Evolutionary conservation across 2,329 filamentous ascomycete species (phyloP).

Genomic region (Fusarium napiforme): DNA sequence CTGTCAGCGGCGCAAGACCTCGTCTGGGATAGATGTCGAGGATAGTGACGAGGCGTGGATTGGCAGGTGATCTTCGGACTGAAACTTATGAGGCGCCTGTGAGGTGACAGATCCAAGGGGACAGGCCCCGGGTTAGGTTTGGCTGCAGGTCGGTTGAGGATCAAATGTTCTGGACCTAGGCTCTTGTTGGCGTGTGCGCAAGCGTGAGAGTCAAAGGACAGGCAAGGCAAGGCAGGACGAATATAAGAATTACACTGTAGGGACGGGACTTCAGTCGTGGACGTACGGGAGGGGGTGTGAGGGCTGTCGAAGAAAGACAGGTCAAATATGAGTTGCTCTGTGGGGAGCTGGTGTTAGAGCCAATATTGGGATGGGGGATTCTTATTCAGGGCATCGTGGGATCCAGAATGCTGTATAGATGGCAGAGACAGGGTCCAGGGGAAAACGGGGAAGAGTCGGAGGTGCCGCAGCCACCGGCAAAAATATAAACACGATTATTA

Average conservation of each 20-base stretch:
- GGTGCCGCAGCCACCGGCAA: slow-evolving; percentile 42
- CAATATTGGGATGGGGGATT: slow-evolving; percentile 25
- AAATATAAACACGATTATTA: slow-evolving; percentile 25
- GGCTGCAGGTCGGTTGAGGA: slow-evolving; percentile 36
- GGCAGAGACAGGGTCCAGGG: slow-evolving; percentile 37
- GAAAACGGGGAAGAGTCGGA: slow-evolving; percentile 21
- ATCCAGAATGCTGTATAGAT: slow-evolving; percentile 31
- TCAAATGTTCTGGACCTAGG: slow-evolving; percentile 41
- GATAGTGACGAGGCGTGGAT: slow-evolving; percentile 23
- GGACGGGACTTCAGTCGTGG: slow-evolving; percentile 11
- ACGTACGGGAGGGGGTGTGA: slow-evolving; percentile 26
- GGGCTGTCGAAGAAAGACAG: slow-evolving; percentile 8
- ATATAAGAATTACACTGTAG: slow-evolving; percentile 26
- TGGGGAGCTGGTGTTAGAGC: slow-evolving; percentile 28
- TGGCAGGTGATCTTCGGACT: slow-evolving; percentile 39
- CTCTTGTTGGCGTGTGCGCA: slow-evolving; percentile 34
- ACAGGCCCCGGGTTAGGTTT: slow-evolving; percentile 26
- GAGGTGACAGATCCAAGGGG: slow-evolving; percentile 38
- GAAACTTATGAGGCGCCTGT: slow-evolving; percentile 42
- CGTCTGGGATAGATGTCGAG: slow-evolving; percentile 29
- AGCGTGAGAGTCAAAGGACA: slow-evolving; percentile 21
- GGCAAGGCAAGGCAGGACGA: slow-evolving; percentile 14
- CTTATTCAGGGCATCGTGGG: slow-evolving; percentile 35
- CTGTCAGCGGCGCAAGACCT: slow-evolving; percentile 34
- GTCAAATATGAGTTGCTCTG: slow-evolving; percentile 11